These are phyloP conservation scores for Botrytis paeoniae DNA, from an alignment of 2,329 filamentous ascomycete species.

Conservation along the genomic window DNA sequence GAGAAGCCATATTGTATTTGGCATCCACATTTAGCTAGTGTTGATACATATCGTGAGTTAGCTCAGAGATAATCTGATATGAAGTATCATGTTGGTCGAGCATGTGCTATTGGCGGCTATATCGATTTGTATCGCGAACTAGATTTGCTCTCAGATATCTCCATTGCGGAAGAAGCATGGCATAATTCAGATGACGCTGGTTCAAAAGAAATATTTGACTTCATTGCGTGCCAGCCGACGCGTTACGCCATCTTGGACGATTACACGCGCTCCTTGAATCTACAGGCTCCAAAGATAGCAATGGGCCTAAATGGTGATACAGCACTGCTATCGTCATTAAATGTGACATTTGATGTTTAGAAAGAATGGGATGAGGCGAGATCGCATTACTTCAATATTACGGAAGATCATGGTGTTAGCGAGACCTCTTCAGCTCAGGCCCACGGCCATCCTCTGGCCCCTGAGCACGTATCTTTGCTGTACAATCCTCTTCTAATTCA, in stretches of 20 bases:
- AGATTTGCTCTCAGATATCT: background rate
- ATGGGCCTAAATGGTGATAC: background rate
- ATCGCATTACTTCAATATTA: background rate
- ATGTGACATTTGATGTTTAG: background rate
- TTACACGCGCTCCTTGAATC: background rate
- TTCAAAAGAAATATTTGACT: background rate
- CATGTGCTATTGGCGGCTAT: background rate
- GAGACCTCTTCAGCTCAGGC: background rate
- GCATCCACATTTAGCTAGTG: background rate
- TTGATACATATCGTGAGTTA: background rate
- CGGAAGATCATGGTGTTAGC: background rate
- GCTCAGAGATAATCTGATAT: background rate
- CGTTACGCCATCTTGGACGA: background rate
- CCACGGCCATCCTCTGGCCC: background rate
- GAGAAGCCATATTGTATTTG: background rate
- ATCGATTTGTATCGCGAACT: conserved; percentile 1
- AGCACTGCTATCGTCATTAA: background rate
- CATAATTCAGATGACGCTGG: background rate
- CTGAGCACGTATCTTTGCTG: background rate
- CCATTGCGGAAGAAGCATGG: background rate
- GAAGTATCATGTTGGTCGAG: background rate
- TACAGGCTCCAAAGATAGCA: rapidly evolving
- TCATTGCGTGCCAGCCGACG: background rate
- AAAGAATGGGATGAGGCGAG: no score
- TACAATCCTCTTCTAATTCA: background rate